Evolutionary conservation across 305 asterid genomes (phyloP).

Genomic region (Vinca major): DNA sequence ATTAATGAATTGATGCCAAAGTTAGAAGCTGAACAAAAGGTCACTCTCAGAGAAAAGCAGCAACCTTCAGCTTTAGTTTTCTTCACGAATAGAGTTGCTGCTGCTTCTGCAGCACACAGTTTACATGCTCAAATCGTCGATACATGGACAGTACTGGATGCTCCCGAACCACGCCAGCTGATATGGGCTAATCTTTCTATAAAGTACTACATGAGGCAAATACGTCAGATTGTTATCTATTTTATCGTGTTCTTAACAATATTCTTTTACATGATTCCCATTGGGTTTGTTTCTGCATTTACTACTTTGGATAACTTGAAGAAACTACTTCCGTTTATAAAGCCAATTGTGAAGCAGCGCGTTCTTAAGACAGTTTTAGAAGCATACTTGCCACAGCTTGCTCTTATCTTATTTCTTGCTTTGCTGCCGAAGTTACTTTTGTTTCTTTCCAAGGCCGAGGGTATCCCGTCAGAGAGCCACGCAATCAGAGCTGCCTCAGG

Average conservation of each 20-base stretch:
- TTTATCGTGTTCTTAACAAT: constrained; percentile 63
- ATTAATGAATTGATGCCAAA: constrained; percentile 45
- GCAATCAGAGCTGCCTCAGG: constrained; percentile 82
- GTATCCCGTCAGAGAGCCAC: constrained; percentile 74
- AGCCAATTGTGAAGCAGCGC: constrained; percentile 35
- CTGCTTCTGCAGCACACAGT: constrained; percentile 79
- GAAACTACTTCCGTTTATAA: constrained; percentile 64
- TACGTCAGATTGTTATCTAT: constrained; percentile 48
- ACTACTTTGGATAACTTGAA: constrained; percentile 67
- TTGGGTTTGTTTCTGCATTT: constrained; percentile 70
- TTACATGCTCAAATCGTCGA: constrained; percentile 64
- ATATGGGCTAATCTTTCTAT: constrained; percentile 62
- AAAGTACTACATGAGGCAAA: constrained; percentile 41
- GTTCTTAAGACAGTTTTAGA: constrained; percentile 54
- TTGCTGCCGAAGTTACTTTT: constrained; percentile 59
- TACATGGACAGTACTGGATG: constrained; percentile 64
- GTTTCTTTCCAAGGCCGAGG: constrained; percentile 80
- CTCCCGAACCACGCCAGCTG: constrained; percentile 68
- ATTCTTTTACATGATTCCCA: constrained; percentile 85
- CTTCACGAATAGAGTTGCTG: constrained; percentile 59
- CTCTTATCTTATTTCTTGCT: constrained; percentile 68
- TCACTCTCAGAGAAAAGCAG: constrained; percentile 67
- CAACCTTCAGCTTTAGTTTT: constrained; percentile 62
- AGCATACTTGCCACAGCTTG: constrained; percentile 88
- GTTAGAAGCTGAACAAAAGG: constrained; percentile 62